Evolutionary conservation across 768 basidiomycete genomes (phyloP), one percentile per base, ranked within the genome.

Genomic region (Podaxis sp.): DNA sequence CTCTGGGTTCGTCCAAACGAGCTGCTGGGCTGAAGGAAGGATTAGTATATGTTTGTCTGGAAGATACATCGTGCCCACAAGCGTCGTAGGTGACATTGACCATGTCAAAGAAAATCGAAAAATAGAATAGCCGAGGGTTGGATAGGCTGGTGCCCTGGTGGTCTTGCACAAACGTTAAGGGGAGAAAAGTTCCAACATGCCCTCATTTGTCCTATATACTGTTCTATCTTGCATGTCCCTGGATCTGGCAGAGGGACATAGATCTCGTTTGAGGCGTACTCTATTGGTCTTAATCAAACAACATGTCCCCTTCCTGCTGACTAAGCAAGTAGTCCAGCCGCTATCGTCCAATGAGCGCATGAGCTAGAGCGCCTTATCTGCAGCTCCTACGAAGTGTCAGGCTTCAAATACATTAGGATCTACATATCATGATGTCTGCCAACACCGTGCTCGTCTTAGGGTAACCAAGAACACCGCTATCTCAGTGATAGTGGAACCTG

Each of bases 41-140:
- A 59, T 36, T 23, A 57, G 57, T 40, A 58, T 50, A 28, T 23
- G 18, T 11, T 13, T 35, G n/a, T 28, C 25, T 46, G 35, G 50
- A 48, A 38, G 36, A 16, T 51, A 21, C 57, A 44, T 13, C 50
- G n/a, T 48, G 64, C 71, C 66, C 50, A 72, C 73, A 73, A 4
- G 61, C 55, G 53, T 72, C 71, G 55, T 69, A 73, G 3, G 69
- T 68, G 57, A 74, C 61, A 55, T 74, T 69, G 61, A 74, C 68
- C 75, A 76, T 77, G 36, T 61, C 63, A 61, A 36, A 6, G 44
- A 16, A 5, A 52, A 58, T 48, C n/a, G 7, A 37, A 44, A 62
- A 51, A 55, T 52, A 56, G 32, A 38, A 14, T 27, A 23, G 54
- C 5, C 21, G 46, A 25, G 28, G n/a, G 44, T n/a, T 23, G 44